A percentile compares a stretch with the other conserved stretches of the same genome.
These are phyloP conservation scores for Bauhinia variegata DNA, from an alignment of 306 rosid species.

Conservation along the genomic window DNA sequence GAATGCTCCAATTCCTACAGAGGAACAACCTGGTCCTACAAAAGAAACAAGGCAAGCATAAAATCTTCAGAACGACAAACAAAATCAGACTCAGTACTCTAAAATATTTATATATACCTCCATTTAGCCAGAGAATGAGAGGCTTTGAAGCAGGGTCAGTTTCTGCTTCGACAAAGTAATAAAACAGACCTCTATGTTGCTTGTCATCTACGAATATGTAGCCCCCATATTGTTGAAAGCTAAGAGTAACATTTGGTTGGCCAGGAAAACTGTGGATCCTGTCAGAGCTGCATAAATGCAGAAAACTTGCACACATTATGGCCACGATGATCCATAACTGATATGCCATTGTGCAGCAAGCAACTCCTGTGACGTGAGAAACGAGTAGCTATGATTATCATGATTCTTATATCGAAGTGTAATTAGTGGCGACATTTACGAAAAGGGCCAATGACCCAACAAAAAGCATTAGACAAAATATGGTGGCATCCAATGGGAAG, in stretches of 20 bases:
- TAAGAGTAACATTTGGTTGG: conserved; percentile 47
- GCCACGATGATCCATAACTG: conserved; percentile 26
- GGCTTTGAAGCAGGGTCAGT: conserved; percentile 47
- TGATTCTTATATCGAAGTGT: no score
- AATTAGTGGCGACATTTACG: no score
- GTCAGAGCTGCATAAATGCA: conserved; percentile 23
- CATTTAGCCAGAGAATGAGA: conserved; percentile 59
- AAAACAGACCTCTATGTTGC: conserved; percentile 46
- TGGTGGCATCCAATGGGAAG: no score
- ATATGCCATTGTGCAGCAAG: no score
- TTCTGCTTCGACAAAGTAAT: conserved; percentile 56
- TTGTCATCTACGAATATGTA: conserved; percentile 40
- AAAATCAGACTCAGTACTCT: no score
- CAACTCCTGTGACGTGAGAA: no score
- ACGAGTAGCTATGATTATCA: no score
- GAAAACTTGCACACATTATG: conserved; percentile 20
- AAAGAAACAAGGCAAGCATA: neutral
- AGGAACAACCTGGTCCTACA: conserved; percentile 43
- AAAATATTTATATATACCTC: conserved; percentile 22
- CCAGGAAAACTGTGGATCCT: conserved; percentile 43
- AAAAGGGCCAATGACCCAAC: no score
- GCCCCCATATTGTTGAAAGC: conserved; percentile 49
- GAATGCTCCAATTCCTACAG: conserved; percentile 40
- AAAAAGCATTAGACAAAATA: no score
- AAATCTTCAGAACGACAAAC: no score